phyloP scores from a whole-genome alignment of 495 filamentous ascomycete genomes.

The Trichocladium antarcticum region DNA sequence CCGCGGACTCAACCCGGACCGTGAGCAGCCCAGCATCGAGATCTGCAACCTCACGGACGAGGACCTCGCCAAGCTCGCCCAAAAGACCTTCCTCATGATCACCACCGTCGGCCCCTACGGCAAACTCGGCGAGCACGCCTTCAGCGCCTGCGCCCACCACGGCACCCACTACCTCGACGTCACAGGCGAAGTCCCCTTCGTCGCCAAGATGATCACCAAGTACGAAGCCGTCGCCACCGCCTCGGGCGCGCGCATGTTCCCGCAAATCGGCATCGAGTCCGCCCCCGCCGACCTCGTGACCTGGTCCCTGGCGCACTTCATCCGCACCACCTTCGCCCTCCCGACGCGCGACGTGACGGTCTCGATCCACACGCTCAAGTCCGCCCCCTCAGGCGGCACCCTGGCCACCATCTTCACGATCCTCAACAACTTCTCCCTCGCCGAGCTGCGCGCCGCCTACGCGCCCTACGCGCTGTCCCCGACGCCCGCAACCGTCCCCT shows the following conservation, averaged over 20 bases:
- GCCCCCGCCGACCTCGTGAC: constrained; percentile 72
- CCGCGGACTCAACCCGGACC: constrained; percentile 56
- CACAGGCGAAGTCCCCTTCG: constrained; percentile 80
- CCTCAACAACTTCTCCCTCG: constrained; percentile 49
- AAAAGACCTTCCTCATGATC: constrained; percentile 68
- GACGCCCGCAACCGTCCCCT: constrained; percentile 30
- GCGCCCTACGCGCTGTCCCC: constrained; percentile 58
- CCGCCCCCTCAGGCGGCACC: constrained; percentile 64
- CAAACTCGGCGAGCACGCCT: constrained; percentile 63
- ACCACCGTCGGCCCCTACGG: constrained; percentile 79
- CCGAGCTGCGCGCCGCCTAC: constrained; percentile 44
- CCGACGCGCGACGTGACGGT: constrained; percentile 49
- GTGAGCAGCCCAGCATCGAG: constrained; percentile 56
- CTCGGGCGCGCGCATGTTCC: constrained; percentile 76
- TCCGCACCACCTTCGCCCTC: constrained; percentile 46
- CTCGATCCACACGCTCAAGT: constrained; percentile 48
- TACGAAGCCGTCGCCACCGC: constrained; percentile 64
- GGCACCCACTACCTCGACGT: constrained; percentile 90
- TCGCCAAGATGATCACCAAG: constrained; percentile 64
- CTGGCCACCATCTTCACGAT: constrained; percentile 52
- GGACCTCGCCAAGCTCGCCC: constrained; percentile 54
- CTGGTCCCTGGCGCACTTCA: constrained; percentile 53
- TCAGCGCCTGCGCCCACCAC: constrained; percentile 76
- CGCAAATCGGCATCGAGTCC: constrained; percentile 75
- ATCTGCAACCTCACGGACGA: constrained; percentile 50